These are phyloP conservation scores for Rheum nobile DNA, from an alignment of 148 eudicot genomes.

Conservation along the genomic window DNA sequence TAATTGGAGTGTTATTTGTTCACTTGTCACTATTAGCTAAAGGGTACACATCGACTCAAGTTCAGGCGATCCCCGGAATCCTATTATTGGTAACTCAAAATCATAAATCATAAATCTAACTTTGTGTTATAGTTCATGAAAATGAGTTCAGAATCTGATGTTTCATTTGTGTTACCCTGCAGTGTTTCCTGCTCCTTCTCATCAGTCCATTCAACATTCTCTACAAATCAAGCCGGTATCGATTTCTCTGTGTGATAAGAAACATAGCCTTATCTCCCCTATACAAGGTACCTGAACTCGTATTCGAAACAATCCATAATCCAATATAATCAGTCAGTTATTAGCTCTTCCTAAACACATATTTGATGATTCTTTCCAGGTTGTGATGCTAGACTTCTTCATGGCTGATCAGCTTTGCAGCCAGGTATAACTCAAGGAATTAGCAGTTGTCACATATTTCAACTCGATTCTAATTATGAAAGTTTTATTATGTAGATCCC, in stretches of 20 bases:
- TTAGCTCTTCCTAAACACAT: background rate
- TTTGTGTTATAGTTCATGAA: background rate
- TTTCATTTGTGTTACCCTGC: slow-evolving; percentile 9
- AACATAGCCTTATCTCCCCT: slow-evolving; percentile 80
- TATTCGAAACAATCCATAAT: background rate
- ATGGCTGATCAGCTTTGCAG: slow-evolving; percentile 99
- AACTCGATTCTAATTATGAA: background rate
- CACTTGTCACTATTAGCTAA: slow-evolving; percentile 62
- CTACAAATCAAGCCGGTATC: slow-evolving; percentile 61
- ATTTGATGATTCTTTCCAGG: slow-evolving; percentile 26
- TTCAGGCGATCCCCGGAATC: slow-evolving; percentile 70
- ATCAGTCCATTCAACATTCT: slow-evolving; percentile 73
- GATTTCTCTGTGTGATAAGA: slow-evolving; percentile 51
- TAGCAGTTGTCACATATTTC: background rate
- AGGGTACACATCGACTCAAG: slow-evolving; percentile 51
- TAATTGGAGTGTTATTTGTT: slow-evolving; percentile 69
- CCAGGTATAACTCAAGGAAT: slow-evolving; percentile 42
- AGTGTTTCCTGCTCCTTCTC: slow-evolving; percentile 54
- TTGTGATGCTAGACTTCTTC: slow-evolving; percentile 94
- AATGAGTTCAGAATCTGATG: background rate
- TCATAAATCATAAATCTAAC: background rate
- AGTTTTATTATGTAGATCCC: slow-evolving; percentile 51
- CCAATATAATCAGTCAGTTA: background rate
- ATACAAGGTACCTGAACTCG: slow-evolving; percentile 45
- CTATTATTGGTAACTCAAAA: slow-evolving; percentile 58